These are phyloP conservation scores for Elymus sibiricus DNA, from an alignment of 176 grass and related monocot species.

Conservation along the genomic window DNA sequence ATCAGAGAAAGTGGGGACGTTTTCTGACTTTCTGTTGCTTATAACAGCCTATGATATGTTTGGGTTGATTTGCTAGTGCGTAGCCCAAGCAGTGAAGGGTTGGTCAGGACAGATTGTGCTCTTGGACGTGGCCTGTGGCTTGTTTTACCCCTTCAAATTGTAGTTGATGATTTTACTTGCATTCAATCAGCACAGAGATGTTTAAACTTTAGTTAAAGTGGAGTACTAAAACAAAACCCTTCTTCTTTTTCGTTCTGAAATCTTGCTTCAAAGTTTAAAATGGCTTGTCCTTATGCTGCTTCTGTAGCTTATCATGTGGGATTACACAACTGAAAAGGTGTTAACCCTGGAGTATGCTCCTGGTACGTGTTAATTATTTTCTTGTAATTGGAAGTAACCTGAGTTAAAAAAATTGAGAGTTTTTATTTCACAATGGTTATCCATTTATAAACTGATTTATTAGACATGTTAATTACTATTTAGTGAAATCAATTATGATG, in stretches of 20 bases:
- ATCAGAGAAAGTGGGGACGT: neutral
- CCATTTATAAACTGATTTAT: neutral
- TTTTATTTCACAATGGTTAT: neutral
- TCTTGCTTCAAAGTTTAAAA: conserved; percentile 20
- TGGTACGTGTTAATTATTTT: conserved; percentile 54
- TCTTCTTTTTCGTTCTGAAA: neutral
- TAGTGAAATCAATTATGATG: neutral
- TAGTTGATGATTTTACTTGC: neutral
- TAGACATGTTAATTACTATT: neutral
- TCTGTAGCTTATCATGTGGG: conserved; percentile 92
- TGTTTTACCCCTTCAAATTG: neutral
- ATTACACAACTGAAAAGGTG: conserved; percentile 85
- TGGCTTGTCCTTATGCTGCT: conserved; percentile 25
- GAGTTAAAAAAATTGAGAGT: neutral
- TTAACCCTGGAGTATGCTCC: conserved; percentile 89
- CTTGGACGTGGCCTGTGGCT: neutral
- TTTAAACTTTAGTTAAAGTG: conserved; percentile 14
- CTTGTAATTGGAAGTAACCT: neutral
- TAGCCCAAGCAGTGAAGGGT: neutral
- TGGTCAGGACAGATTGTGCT: neutral
- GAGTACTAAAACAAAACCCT: conserved; percentile 18
- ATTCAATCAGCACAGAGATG: conserved; percentile 6
- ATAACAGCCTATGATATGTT: neutral
- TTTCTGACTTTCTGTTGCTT: neutral
- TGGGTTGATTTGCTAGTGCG: conserved; percentile 2